Evolutionary conservation across 2,329 filamentous ascomycete genomes (phyloP).

Genomic region (Fusarium solani-melongenae): DNA sequence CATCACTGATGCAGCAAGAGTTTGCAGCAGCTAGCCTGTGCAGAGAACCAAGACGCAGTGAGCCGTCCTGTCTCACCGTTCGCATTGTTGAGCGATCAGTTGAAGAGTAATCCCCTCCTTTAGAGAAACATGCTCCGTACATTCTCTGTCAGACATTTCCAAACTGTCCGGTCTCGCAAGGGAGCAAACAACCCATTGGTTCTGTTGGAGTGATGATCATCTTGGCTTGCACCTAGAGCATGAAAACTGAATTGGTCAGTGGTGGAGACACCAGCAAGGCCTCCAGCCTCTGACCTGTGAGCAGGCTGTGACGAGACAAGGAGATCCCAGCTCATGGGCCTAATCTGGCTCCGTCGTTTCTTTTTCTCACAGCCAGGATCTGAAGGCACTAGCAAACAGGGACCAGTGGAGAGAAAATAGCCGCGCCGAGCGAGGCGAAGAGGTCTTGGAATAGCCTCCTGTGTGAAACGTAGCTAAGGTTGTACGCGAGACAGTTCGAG

Average conservation of each 20-base stretch:
- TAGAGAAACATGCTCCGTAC: neutral
- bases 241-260: neutral
- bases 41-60: slow-evolving; percentile 4
- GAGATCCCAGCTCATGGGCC: slow-evolving; percentile 11
- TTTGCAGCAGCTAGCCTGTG: slow-evolving; percentile 3
- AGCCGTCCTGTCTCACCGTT: neutral
- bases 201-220: neutral
- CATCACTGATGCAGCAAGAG: slow-evolving; percentile 8
- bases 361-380: slow-evolving; percentile 23
- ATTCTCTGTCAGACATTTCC: neutral
- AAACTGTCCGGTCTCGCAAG: slow-evolving; percentile 15
- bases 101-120: neutral
- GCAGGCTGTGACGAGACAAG: neutral
- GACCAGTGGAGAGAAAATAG: slow-evolving; percentile 17
- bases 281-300: neutral
- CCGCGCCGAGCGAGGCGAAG: slow-evolving; percentile 32
- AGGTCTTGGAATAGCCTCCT: slow-evolving; percentile 14
- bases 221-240: neutral
- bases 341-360: slow-evolving; percentile 12
- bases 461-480: slow-evolving; percentile 24
- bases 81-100: too few species aligned
- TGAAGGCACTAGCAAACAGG: slow-evolving; percentile 16
- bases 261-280: slow-evolving; percentile 3
- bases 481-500: slow-evolving; percentile 25
- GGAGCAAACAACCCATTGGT: neutral